A percentile compares a stretch with the other conserved stretches of the same genome.
Evolutionary conservation across 2,329 filamentous ascomycete species (phyloP).

Genomic region (Neofusicoccum sp.): DNA sequence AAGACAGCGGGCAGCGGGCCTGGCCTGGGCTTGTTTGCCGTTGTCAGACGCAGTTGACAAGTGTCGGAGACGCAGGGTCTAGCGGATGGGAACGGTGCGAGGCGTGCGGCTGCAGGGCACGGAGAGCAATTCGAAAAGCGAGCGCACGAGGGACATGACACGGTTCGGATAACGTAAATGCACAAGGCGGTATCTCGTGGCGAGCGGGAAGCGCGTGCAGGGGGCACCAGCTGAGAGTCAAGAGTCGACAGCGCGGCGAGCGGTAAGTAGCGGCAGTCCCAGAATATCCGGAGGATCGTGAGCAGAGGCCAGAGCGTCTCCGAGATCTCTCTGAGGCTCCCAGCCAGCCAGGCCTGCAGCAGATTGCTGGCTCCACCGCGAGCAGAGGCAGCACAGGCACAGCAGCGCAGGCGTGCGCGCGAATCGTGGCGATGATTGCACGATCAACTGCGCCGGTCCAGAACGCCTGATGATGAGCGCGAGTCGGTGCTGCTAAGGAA

Average conservation of each 20-base stretch:
- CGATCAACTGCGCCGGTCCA: background rate
- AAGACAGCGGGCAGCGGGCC: background rate
- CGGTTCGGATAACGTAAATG: slow-evolving; percentile 13
- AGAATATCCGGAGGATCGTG: background rate
- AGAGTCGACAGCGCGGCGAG: background rate
- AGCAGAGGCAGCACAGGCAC: background rate
- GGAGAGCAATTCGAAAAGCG: background rate
- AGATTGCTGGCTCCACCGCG: slow-evolving; percentile 3
- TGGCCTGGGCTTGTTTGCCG: background rate
- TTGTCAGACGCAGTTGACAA: background rate
- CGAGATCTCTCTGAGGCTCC: slow-evolving; percentile 1
- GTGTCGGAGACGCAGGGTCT: background rate
- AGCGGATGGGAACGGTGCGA: background rate
- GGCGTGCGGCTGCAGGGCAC: background rate
- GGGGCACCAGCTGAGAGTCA: slow-evolving; percentile 5
- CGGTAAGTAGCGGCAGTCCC: background rate
- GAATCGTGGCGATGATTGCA: background rate
- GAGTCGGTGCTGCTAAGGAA: background rate
- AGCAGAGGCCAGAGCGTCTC: background rate
- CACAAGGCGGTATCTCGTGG: slow-evolving; percentile 10
- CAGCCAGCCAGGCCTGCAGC: background rate
- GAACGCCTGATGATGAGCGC: slow-evolving; percentile 16
- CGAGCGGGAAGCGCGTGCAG: slow-evolving; percentile 4
- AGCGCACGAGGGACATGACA: slow-evolving; percentile 4
- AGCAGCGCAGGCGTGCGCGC: background rate